Percentiles rank a stretch among this genome's conserved stretches.
Conservation (phyloP, 352 stramenopile species). For the Globisporangium acanthophoron region DNA sequence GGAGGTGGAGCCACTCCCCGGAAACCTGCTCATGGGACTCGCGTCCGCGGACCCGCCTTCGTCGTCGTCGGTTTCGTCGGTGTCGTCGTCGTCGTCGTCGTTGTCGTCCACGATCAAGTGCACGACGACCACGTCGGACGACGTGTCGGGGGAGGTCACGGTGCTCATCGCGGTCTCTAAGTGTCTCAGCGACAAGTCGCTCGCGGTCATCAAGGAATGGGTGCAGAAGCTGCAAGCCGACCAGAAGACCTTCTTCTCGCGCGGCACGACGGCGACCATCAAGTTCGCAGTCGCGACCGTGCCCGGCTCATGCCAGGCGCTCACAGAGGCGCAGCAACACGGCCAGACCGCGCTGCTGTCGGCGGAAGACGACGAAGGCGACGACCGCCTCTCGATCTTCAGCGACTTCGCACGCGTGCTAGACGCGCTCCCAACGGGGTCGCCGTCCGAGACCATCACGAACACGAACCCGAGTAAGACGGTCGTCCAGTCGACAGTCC, state of each 20-base stretch:
- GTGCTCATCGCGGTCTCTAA: slow-evolving; percentile 60
- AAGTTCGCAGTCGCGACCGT: slow-evolving; percentile 8
- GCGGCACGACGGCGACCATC: slow-evolving; percentile 1
- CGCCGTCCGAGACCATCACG: background rate
- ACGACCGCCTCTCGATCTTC: slow-evolving; percentile 7
- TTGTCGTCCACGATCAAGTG: background rate
- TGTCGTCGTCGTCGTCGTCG: background rate
- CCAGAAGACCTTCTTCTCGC: slow-evolving; percentile 7
- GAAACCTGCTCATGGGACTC: slow-evolving; percentile 4
- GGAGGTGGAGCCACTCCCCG: slow-evolving; percentile 2
- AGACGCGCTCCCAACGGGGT: background rate
- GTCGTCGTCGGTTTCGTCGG: background rate
- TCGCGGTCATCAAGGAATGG: slow-evolving; percentile 36
- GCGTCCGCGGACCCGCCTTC: background rate
- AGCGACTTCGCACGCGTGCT: slow-evolving; percentile 5
- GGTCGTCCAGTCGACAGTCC: background rate
- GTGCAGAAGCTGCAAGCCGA: slow-evolving; percentile 3
- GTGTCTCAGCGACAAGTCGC: slow-evolving; percentile 29
- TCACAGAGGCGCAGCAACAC: slow-evolving; percentile 21
- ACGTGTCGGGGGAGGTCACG: slow-evolving; percentile 10
- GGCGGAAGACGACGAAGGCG: background rate
- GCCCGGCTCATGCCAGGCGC: slow-evolving; percentile 32
- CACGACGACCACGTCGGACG: background rate
- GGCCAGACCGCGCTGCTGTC: slow-evolving; percentile 11
- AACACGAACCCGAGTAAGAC: background rate